Evolutionary conservation across 106 monocot genomes (phyloP).

Genomic region (Allium sativum): DNA sequence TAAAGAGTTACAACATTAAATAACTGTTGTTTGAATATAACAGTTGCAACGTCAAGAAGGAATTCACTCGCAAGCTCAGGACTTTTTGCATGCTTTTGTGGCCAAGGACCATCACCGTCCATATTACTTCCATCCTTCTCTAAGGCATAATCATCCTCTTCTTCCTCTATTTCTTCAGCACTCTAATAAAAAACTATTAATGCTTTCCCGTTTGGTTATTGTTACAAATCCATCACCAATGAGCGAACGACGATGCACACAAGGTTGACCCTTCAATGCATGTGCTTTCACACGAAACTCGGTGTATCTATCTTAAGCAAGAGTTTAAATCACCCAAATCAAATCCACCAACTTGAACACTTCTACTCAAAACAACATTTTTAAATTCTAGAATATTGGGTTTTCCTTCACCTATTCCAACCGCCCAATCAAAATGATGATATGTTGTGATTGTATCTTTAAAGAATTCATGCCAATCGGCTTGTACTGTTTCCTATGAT

Average conservation of each 20-base stretch:
- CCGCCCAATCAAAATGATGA: constrained; percentile 94
- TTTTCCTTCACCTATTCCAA: constrained; percentile 91
- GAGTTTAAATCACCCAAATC: constrained; percentile 49
- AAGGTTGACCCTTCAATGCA: constrained; percentile 85
- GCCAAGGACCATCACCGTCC: constrained; percentile 65
- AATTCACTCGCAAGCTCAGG: constrained; percentile 97
- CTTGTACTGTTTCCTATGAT: constrained; percentile 63
- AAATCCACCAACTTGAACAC: constrained; percentile 58
- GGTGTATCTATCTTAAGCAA: constrained; percentile 70
- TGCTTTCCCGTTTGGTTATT: constrained; percentile 81
- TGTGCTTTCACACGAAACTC: constrained; percentile 87
- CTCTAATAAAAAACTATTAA: constrained; percentile 84
- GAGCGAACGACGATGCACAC: constrained; percentile 78
- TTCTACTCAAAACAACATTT: constrained; percentile 71
- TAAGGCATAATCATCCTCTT: constrained; percentile 93
- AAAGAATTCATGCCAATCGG: constrained; percentile 82
- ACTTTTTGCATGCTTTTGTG: constrained; percentile 97
- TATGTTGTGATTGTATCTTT: constrained; percentile 49
- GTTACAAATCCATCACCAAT: constrained; percentile 86
- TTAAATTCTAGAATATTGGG: constrained; percentile 75
- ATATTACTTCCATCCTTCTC: constrained; percentile 85
- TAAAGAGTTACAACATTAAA: background rate
- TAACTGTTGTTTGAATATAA: constrained; percentile 99
- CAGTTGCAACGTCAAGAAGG: constrained; percentile 90
- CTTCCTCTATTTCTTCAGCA: constrained; percentile 99